These are phyloP conservation scores for Balakata baccata DNA, from an alignment of 345 rosid species.

Conservation along the genomic window DNA sequence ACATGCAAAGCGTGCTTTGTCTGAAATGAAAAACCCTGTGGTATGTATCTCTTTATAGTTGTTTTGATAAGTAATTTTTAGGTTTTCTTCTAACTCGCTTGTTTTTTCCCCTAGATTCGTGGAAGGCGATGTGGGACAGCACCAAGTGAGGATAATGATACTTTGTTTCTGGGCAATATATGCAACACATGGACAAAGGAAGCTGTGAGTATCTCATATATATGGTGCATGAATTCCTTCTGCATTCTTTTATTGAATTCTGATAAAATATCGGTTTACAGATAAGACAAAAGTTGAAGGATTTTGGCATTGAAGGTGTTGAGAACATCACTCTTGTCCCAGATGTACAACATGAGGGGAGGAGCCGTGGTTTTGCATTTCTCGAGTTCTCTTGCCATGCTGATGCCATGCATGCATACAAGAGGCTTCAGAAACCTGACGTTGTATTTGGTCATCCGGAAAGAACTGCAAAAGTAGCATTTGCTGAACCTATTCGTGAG, in stretches of 20 bases:
- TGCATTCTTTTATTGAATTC: constrained; percentile 20
- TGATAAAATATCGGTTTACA: constrained; percentile 25
- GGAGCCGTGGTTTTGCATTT: constrained; percentile 72
- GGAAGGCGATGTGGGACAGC: constrained; percentile 66
- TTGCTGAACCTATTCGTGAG: constrained; percentile 61
- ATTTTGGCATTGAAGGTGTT: constrained; percentile 49
- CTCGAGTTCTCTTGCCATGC: constrained; percentile 56
- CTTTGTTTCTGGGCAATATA: constrained; percentile 59
- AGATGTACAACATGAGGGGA: constrained; percentile 56
- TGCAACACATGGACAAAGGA: constrained; percentile 71
- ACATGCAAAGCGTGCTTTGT: constrained; percentile 52
- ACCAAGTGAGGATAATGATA: constrained; percentile 65
- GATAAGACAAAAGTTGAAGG: constrained; percentile 58
- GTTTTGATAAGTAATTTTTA: background rate
- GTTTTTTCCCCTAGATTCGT: constrained; percentile 38
- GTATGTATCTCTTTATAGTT: constrained; percentile 29
- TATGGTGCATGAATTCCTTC: constrained; percentile 3
- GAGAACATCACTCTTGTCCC: constrained; percentile 54
- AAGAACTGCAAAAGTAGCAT: constrained; percentile 69
- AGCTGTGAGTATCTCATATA: constrained; percentile 45
- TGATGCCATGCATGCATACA: constrained; percentile 63
- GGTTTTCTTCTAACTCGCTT: constrained; percentile 7
- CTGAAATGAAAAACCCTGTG: constrained; percentile 62
- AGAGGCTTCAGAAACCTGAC: constrained; percentile 66
- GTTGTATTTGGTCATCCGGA: constrained; percentile 61